phyloP scores from a whole-genome alignment of 257 asterid species.

The Datura wrightii region DNA sequence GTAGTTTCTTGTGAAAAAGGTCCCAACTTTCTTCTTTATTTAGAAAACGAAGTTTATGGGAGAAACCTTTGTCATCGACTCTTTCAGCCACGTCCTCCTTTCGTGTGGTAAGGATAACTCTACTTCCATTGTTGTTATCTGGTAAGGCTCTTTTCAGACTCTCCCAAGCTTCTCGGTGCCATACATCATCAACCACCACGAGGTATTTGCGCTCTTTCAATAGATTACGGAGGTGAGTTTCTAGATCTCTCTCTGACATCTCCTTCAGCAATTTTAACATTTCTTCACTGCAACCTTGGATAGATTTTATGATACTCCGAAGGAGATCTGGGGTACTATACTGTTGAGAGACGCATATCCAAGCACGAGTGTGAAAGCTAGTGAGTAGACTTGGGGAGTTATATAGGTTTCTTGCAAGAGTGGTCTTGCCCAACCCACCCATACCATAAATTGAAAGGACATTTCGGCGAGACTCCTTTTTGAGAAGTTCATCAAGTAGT shows the following conservation, averaged over 20 bases:
- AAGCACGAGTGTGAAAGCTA: slow-evolving; percentile 17
- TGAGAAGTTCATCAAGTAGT: not conserved
- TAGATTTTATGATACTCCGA: not conserved
- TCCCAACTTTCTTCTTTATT: slow-evolving; percentile 20
- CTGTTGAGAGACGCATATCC: slow-evolving; percentile 32
- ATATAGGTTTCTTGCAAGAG: slow-evolving; percentile 17
- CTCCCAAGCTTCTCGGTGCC: slow-evolving; percentile 32
- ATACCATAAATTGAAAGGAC: not conserved
- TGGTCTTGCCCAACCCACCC: slow-evolving; percentile 23
- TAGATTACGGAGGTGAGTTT: not conserved
- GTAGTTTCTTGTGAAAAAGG: slow-evolving; percentile 26
- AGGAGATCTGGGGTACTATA: slow-evolving; percentile 28
- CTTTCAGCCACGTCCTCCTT: slow-evolving; percentile 27
- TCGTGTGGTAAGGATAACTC: slow-evolving; percentile 32
- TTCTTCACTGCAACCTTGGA: not conserved
- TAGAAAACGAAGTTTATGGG: slow-evolving; percentile 29
- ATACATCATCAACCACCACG: slow-evolving; percentile 33
- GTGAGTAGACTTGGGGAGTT: not conserved
- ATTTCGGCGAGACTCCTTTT: not conserved
- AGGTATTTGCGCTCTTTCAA: slow-evolving; percentile 18
- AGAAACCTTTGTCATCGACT: not conserved
- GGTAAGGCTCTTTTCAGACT: slow-evolving; percentile 31
- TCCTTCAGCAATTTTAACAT: not conserved
- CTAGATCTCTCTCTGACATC: slow-evolving; percentile 26
- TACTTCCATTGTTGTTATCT: slow-evolving; percentile 31